phyloP scores from a whole-genome alignment of 306 rosid species.

The Benincasa hispida region DNA sequence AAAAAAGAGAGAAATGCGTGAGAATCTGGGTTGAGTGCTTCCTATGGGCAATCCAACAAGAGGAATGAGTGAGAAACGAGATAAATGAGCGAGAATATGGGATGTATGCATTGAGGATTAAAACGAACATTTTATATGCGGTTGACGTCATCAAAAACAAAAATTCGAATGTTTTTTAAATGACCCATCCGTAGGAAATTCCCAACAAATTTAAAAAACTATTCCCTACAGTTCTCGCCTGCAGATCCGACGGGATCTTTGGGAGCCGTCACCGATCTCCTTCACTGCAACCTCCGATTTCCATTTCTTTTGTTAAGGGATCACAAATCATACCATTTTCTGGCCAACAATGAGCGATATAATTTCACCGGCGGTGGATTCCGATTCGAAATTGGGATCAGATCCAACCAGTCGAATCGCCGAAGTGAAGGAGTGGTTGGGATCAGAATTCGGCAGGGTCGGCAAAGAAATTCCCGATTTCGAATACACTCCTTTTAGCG shows the following conservation, averaged over 20 bases:
- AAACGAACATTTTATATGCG: too few species aligned
- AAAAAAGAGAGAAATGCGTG: too few species aligned
- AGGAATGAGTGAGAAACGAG: too few species aligned
- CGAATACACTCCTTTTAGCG: conserved; percentile 73
- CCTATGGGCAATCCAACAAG: too few species aligned
- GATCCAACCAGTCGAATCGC: conserved; percentile 21
- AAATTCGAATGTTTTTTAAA: too few species aligned
- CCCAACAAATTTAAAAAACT: too few species aligned
- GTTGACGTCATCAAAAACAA: too few species aligned
- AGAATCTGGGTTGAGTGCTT: too few species aligned
- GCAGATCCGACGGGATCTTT: not conserved
- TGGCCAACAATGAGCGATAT: not conserved
- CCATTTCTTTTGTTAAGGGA: not conserved
- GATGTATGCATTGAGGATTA: too few species aligned
- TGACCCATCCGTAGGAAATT: too few species aligned
- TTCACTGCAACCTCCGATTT: not conserved
- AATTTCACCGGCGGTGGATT: not conserved
- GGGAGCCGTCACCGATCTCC: not conserved
- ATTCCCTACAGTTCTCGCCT: not conserved
- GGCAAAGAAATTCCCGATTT: conserved; percentile 74
- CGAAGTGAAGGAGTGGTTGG: conserved; percentile 69
- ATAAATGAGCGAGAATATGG: too few species aligned
- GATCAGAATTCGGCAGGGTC: conserved; percentile 55
- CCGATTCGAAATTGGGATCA: not conserved
- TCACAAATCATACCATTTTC: not conserved